Evolutionary conservation across 1,284 basidiomycete genomes (phyloP), one percentile per base, ranked within the genome.

Genomic region (Trichosporon coremiiforme): DNA sequence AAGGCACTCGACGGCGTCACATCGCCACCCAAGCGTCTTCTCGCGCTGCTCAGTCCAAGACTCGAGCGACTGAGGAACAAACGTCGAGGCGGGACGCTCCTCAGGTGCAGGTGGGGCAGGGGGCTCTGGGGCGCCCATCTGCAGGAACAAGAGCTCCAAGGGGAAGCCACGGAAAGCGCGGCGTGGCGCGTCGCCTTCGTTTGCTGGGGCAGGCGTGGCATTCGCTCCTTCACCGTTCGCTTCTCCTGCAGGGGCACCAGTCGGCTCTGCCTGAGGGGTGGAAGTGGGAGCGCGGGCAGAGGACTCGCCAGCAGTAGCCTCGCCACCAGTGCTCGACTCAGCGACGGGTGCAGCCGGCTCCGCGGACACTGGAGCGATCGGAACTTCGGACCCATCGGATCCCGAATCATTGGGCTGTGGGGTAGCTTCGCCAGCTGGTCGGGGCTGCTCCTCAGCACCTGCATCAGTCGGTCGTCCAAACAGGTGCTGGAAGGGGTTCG

Each of bases 11-110:
- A 75, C 71, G 0, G 77, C 78, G 69, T 82, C 79, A 65, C 80
- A 82, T 29, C 80, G 73, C 80, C 80, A 81, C n/a, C 80, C 80
- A 4, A 82, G 71, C 4, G 68, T 69, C 68, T 74, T 76, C 68
- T 82, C 80, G 13, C 76, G 73, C 38, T 76, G 75, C 47, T 70
- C 67, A 1, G 78, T 77, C 80, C 80, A 82, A 45, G 67, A 73
- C 38, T 78, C 76, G 6, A 82, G 75, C 0, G 76, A 73, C 66
- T 78, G 74, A 0, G 72, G 72, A 13, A 73, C 72, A 9, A 71
- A 70, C 2, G 68, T 22, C 3, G 45, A 31, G 2, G 60, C 35
- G 9, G 47, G 67, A n/a, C 41, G 66, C 55, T 33, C 62, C 65
- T 66, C 65, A 0, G 35, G 60, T 4, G 57, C 60, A 8, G 68